Base-by-base conservation (phyloP, 371 early-diverging fungal species). In the Rhizopus delemar region DNA sequence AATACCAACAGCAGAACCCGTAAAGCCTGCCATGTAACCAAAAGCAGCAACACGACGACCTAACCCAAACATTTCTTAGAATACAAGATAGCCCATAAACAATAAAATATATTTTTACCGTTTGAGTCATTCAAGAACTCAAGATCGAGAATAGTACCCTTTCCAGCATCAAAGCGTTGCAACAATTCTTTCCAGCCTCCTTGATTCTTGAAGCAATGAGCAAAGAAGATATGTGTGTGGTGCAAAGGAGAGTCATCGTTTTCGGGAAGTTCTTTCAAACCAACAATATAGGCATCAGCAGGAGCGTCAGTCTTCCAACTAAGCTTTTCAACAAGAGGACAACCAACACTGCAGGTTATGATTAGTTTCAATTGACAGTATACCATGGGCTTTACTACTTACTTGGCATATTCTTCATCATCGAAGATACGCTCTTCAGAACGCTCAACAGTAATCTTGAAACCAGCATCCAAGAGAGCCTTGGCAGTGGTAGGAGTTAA, bases 211-310 rank as follows among this genome's bases (percentile, higher is more conserved):
- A 84, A 98, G 81, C 96, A 96, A 73, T 98, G 97, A 41, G 97
- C 98, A 75, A 98, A 98, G 83, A 95, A 93, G 71, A 98, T 94
- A 76, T 98, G 98, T 29, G 85, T 86, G 74, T 97, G 96, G n/a
- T 85, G 77, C n/a, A 97, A 86, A 48, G 97, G 93, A 38, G 90
- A 83, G 53, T 82, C 75, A 75, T 95, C 95, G 66, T 89, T 88
- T 70, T 96, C 96, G n/a, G 96, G 95, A 33, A 98, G 85, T 72
- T 98, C 98, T 85, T 98, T 98, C 59, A 98, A 86, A 33, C 95
- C 98, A 35, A 95, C 86, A 70, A 98, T 91, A 67, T 91, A 93
- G 16, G 95, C 92, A 60, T 93, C 91, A 12, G 72, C 53, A 50
- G 96, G 96, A 5, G 97, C 97, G 61, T 85, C 83, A 8, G 82